These are phyloP conservation scores for Daldinia sp. DNA, from an alignment of 2,329 filamentous ascomycete species.

Conservation along the genomic window DNA sequence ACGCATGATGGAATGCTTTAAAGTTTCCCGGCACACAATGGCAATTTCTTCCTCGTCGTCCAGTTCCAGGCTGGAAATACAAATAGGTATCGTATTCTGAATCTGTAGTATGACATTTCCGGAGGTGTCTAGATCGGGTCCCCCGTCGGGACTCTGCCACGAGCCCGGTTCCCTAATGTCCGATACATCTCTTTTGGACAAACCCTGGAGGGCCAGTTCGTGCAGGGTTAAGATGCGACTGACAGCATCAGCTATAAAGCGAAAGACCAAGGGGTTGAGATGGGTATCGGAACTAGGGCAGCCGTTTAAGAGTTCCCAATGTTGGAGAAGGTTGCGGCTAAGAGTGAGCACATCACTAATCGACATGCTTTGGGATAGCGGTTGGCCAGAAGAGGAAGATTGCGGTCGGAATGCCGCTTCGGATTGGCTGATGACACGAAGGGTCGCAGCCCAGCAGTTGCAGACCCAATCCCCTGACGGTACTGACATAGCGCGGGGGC, in stretches of 20 bases:
- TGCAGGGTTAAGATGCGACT: slow-evolving; percentile 17
- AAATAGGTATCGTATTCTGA: background rate
- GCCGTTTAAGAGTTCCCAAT: slow-evolving; percentile 37
- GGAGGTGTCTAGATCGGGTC: background rate
- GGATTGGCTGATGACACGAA: slow-evolving; percentile 17
- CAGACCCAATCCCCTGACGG: slow-evolving; percentile 1
- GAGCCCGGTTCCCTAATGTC: background rate
- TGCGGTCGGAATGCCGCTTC: slow-evolving; percentile 6
- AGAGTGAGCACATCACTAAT: slow-evolving; percentile 15
- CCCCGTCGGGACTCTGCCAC: background rate
- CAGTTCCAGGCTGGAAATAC: background rate
- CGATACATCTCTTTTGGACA: background rate
- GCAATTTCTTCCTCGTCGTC: slow-evolving; percentile 13
- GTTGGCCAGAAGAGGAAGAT: slow-evolving; percentile 5
- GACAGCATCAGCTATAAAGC: slow-evolving; percentile 34
- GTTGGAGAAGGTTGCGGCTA: slow-evolving; percentile 29
- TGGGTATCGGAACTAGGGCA: slow-evolving; percentile 32
- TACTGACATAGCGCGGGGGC: background rate
- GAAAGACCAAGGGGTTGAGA: slow-evolving; percentile 21
- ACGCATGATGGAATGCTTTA: slow-evolving; percentile 39
- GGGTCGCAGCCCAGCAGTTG: slow-evolving; percentile 20
- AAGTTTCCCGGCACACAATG: slow-evolving; percentile 31
- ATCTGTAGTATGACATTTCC: background rate
- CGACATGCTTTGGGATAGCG: background rate
- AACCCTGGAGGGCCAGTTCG: slow-evolving; percentile 22